Evolutionary conservation across 1,284 basidiomycete species (phyloP).

Genomic region (Pseudomicrostroma phylloplanum): DNA sequence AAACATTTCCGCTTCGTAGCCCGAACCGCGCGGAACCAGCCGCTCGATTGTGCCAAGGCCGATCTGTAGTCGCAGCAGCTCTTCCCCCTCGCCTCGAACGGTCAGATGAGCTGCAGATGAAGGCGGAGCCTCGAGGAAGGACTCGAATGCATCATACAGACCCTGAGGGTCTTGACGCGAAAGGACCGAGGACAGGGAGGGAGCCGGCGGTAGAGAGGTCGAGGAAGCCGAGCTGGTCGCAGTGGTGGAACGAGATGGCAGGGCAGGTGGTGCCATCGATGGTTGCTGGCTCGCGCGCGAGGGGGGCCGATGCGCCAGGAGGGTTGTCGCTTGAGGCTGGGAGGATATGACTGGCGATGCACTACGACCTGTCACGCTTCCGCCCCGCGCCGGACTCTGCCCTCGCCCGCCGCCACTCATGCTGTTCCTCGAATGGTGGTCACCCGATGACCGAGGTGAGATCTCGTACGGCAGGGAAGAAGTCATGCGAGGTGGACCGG

Average conservation of each 20-base stretch:
- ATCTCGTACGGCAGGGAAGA: conserved; percentile 2
- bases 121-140: conserved; percentile 24
- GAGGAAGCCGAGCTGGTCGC: neutral
- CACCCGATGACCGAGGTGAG: neutral
- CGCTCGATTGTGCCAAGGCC: conserved; percentile 35
- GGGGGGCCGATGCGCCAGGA: neutral
- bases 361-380: neutral
- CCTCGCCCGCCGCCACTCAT: no score
- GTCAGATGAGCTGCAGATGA: neutral
- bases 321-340: neutral
- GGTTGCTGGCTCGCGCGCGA: neutral
- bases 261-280: neutral
- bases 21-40: conserved; percentile 20
- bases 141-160: conserved; percentile 36
- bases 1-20: conserved; percentile 29
- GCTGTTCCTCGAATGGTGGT: neutral
- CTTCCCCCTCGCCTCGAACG: conserved; percentile 31
- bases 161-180: conserved; percentile 7
- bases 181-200: conserved; percentile 8
- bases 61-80: conserved; percentile 38
- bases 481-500: neutral
- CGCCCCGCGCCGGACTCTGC: neutral
- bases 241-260: neutral
- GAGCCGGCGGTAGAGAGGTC: conserved; percentile 11
- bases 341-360: neutral